These are phyloP conservation scores for Linum trigynum DNA, from an alignment of 345 rosid genomes.

Conservation along the genomic window DNA sequence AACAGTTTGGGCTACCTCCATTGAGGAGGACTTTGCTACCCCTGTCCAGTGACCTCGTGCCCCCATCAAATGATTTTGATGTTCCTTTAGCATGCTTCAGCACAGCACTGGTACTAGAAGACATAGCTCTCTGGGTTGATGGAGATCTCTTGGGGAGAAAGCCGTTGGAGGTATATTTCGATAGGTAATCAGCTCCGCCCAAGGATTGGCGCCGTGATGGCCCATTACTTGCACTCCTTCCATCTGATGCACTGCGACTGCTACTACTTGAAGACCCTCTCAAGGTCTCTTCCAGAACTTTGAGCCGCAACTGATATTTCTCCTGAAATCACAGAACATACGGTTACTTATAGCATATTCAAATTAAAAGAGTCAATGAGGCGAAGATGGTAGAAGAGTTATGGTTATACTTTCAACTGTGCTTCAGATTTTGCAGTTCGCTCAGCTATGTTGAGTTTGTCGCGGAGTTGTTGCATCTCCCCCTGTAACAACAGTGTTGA, in stretches of 20 bases:
- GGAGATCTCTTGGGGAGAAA: slow-evolving; percentile 21
- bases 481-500: slow-evolving; percentile 20
- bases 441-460: slow-evolving; percentile 35
- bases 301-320: slow-evolving; percentile 36
- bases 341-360: background rate
- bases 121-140: slow-evolving; percentile 13
- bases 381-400: background rate
- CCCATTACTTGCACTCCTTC: slow-evolving; percentile 20
- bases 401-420: slow-evolving; percentile 29
- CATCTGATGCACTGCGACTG: slow-evolving; percentile 15
- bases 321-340: slow-evolving; percentile 21
- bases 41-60: slow-evolving; percentile 21
- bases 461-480: slow-evolving; percentile 45
- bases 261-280: slow-evolving; percentile 20
- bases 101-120: slow-evolving; percentile 25
- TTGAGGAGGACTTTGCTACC: slow-evolving; percentile 15
- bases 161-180: slow-evolving; percentile 25
- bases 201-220: slow-evolving; percentile 31
- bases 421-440: slow-evolving; percentile 45
- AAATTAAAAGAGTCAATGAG: background rate
- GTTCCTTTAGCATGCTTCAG: slow-evolving; percentile 23
- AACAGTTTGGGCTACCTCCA: slow-evolving; percentile 13
- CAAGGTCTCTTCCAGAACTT: slow-evolving; percentile 36
- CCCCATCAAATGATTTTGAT: slow-evolving; percentile 31
- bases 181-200: slow-evolving; percentile 26